Conservation (phyloP, 2,329 filamentous ascomycete species). For the Didymella lethalis region DNA sequence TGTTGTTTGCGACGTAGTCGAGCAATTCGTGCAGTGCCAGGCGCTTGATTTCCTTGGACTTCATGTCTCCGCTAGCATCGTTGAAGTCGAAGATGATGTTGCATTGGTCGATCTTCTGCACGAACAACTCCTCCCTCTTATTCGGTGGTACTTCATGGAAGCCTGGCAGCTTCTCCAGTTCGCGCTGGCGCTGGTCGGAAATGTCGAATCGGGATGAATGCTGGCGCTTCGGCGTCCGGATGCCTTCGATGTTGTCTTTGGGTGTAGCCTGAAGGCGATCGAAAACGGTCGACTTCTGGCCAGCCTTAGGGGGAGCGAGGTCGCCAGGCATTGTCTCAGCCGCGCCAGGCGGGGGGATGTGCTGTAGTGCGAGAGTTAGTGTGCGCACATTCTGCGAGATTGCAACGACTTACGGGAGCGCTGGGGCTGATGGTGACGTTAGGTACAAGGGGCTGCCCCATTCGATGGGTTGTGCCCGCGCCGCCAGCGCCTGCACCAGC, state of each 20-base stretch:
- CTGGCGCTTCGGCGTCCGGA: constrained; percentile 93
- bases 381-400: background rate
- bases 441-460: constrained; percentile 72
- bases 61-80: constrained; percentile 97
- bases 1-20: constrained; percentile 98
- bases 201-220: constrained; percentile 98
- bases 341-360: constrained; percentile 89
- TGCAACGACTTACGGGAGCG: constrained; percentile 64
- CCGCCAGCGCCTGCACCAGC: constrained; percentile 56
- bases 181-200: constrained; percentile 84
- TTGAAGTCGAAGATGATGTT: constrained; percentile 99
- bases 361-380: constrained; percentile 60
- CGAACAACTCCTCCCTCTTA: constrained; percentile 93
- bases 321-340: constrained; percentile 99
- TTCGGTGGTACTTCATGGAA: constrained; percentile 98
- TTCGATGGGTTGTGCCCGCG: constrained; percentile 67
- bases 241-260: constrained; percentile 94
- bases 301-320: constrained; percentile 89
- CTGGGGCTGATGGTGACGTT: constrained; percentile 96
- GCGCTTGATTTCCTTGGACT: constrained; percentile 99
- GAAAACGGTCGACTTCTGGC: constrained; percentile 86
- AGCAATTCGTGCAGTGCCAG: constrained; percentile 93
- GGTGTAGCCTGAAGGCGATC: constrained; percentile 91
- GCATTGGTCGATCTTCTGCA: constrained; percentile 99
- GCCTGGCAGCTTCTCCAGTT: constrained; percentile 94